Conservation (phyloP, 768 basidiomycete genomes). For the Agaricus subrufescens region DNA sequence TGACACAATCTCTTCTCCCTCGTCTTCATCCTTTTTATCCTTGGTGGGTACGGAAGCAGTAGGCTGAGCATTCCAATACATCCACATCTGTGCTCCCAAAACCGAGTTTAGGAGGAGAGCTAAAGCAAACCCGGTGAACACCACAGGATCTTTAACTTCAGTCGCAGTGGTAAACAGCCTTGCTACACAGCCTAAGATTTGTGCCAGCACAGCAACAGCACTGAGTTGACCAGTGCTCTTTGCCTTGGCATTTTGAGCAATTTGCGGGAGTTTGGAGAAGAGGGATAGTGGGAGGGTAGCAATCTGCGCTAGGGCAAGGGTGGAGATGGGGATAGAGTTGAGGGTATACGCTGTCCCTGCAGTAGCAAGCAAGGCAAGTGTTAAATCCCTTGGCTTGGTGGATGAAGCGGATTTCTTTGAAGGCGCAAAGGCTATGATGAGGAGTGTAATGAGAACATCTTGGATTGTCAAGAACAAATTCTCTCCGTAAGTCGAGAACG, state of each 20-base stretch:
- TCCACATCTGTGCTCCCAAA: conserved; percentile 80
- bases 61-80: conserved; percentile 60
- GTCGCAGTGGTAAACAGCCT: conserved; percentile 90
- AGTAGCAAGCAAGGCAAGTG: conserved; percentile 24
- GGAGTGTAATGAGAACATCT: conserved; percentile 82
- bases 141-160: conserved; percentile 79
- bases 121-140: conserved; percentile 79
- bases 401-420: conserved; percentile 16
- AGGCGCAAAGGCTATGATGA: conserved; percentile 70
- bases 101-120: conserved; percentile 80
- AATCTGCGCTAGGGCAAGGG: conserved; percentile 71
- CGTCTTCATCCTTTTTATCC: conserved; percentile 4
- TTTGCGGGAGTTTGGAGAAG: conserved; percentile 93
- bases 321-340: conserved; percentile 39
- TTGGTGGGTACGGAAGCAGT: background rate
- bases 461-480: conserved; percentile 91
- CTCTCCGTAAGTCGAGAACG: conserved; percentile 97
- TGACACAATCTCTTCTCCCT: conserved; percentile 5
- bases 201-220: conserved; percentile 85
- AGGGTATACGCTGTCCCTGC: conserved; percentile 31
- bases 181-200: conserved; percentile 85
- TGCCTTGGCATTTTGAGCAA: conserved; percentile 70
- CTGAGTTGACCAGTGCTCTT: conserved; percentile 91
- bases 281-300: conserved; percentile 87
- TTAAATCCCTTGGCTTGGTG: conserved; percentile 27